Conservation (phyloP, 78 protist genomes). For the Dictyostelium capitatum region DNA sequence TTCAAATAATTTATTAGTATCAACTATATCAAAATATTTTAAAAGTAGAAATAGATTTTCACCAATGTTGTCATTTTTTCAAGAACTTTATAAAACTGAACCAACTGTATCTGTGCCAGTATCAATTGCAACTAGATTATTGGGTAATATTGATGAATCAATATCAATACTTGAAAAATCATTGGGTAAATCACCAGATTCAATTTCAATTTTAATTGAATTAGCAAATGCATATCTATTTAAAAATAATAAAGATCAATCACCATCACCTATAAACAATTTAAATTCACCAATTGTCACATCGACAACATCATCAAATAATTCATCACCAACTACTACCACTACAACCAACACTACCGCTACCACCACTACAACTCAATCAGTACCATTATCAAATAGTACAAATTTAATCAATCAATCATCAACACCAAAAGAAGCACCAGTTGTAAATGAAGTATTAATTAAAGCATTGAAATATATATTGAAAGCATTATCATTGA, state of each 20-base stretch:
- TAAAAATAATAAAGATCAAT: not conserved
- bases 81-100: conserved; percentile 50
- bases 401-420: not conserved
- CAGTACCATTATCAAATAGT: not conserved
- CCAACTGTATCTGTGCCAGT: conserved; percentile 41
- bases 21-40: conserved; percentile 27
- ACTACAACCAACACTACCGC: not conserved
- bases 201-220: conserved; percentile 43
- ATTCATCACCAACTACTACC: not conserved
- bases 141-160: not conserved
- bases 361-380: not conserved
- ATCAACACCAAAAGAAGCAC: not conserved
- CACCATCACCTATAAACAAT: not conserved
- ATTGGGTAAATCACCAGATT: conserved; percentile 15
- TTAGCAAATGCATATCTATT: not conserved
- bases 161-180: not conserved
- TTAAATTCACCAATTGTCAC: not conserved
- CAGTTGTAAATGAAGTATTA: not conserved
- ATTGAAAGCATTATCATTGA: conserved; percentile 46
- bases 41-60: conserved; percentile 34
- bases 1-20: conserved; percentile 61
- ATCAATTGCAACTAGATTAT: conserved; percentile 11
- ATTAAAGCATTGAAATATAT: conserved; percentile 10
- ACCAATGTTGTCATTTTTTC: conserved; percentile 51
- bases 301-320: not conserved